Conservation (phyloP, 345 rosid genomes). For the Adansonia digitata region DNA sequence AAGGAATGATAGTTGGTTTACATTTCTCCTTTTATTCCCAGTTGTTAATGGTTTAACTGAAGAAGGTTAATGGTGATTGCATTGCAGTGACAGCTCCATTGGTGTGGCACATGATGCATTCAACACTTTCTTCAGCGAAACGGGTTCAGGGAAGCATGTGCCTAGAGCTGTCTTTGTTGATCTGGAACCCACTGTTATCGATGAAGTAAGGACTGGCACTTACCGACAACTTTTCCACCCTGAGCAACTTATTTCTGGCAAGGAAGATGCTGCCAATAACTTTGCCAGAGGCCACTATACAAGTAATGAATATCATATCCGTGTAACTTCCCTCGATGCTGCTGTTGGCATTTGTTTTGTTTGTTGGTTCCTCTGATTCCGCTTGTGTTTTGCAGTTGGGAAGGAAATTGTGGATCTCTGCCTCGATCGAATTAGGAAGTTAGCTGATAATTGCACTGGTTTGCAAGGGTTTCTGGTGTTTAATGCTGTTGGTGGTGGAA, state of each 20-base stretch:
- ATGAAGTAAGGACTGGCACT: no score
- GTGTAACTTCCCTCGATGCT: neutral
- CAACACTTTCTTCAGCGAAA: slow-evolving; percentile 85
- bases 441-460: slow-evolving; percentile 83
- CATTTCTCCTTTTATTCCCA: no score
- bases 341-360: neutral
- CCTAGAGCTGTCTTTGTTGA: slow-evolving; percentile 76
- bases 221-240: slow-evolving; percentile 85
- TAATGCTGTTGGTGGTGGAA: no score
- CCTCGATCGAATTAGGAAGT: slow-evolving; percentile 73
- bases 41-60: no score
- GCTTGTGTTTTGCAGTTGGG: slow-evolving; percentile 52
- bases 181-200: slow-evolving; percentile 77
- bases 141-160: slow-evolving; percentile 75
- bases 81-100: slow-evolving; percentile 54
- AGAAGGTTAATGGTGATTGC: neutral
- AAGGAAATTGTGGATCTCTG: slow-evolving; percentile 79
- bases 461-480: slow-evolving; percentile 77
- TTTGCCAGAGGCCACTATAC: slow-evolving; percentile 89
- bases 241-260: slow-evolving; percentile 82
- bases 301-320: slow-evolving; percentile 23
- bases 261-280: slow-evolving; percentile 85
- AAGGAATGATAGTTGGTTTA: no score
- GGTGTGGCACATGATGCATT: slow-evolving; percentile 70
- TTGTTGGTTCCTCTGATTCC: neutral